A percentile compares a stretch with the other conserved stretches of the same genome.
These are phyloP conservation scores for Anacardium occidentale DNA, from an alignment of 345 rosid species.

Conservation along the genomic window DNA sequence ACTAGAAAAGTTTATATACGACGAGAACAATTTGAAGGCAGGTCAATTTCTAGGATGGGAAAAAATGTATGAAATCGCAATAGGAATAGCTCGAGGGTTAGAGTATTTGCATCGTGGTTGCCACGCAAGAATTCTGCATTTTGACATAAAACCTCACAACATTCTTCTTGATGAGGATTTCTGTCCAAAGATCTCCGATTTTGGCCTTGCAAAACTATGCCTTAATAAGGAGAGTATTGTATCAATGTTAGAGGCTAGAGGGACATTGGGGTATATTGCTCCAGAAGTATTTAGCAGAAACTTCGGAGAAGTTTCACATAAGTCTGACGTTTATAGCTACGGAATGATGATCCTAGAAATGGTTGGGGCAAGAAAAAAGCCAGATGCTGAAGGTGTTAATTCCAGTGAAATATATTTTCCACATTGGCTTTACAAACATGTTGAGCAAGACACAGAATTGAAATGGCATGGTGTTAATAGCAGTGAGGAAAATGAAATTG, in stretches of 20 bases:
- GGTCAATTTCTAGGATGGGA: slow-evolving; percentile 15
- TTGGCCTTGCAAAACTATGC: slow-evolving; percentile 24
- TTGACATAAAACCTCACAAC: slow-evolving; percentile 32
- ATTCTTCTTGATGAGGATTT: slow-evolving; percentile 18
- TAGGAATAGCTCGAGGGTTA: slow-evolving; percentile 28
- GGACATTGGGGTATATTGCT: slow-evolving; percentile 24
- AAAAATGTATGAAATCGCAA: slow-evolving; percentile 15
- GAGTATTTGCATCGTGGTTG: slow-evolving; percentile 39
- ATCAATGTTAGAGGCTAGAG: slow-evolving; percentile 21
- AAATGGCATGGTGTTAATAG: background rate
- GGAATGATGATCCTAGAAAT: slow-evolving; percentile 30
- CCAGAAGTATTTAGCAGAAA: slow-evolving; percentile 21
- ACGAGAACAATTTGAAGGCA: background rate
- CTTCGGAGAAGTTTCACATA: slow-evolving; percentile 24
- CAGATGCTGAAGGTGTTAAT: background rate
- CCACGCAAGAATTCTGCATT: slow-evolving; percentile 34
- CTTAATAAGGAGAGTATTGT: slow-evolving; percentile 15
- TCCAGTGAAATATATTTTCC: slow-evolving; percentile 21
- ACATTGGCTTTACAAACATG: slow-evolving; percentile 17
- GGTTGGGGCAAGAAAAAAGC: slow-evolving; percentile 16
- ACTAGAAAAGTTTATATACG: slow-evolving; percentile 25
- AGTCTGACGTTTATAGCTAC: slow-evolving; percentile 30
- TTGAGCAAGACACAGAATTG: background rate
- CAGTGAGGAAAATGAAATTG: slow-evolving; percentile 2
- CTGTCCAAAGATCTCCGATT: slow-evolving; percentile 16